phyloP scores from a whole-genome alignment of 805 yeast species.

The Myxozyma kluyveri region DNA sequence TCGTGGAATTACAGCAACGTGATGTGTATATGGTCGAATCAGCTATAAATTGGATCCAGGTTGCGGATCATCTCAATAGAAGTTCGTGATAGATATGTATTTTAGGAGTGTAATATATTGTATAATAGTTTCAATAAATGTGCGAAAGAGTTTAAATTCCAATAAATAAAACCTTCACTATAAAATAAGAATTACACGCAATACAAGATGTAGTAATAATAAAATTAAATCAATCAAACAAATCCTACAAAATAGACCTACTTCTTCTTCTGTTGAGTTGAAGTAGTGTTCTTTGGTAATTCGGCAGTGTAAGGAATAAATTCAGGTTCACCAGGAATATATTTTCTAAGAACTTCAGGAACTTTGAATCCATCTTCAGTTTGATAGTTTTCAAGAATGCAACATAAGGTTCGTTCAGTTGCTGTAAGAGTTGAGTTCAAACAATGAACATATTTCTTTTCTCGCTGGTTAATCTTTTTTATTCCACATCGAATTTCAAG shows the following conservation, averaged over 20 bases:
- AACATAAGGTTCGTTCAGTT: conserved; percentile 96
- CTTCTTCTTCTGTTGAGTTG: conserved; percentile 53
- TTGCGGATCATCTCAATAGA: conserved; percentile 4
- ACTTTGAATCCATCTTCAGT: conserved; percentile 85
- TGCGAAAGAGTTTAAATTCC: neutral
- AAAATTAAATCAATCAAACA: neutral
- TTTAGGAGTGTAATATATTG: neutral
- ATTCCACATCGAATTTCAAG: conserved; percentile 98
- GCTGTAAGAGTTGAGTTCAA: conserved; percentile 96
- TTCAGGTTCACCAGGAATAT: conserved; percentile 98
- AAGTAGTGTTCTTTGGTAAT: conserved; percentile 90
- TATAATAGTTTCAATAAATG: neutral
- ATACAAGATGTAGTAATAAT: too few species aligned
- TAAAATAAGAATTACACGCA: neutral
- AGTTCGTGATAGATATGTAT: neutral
- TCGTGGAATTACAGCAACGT: conserved; percentile 10
- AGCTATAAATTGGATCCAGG: conserved; percentile 8
- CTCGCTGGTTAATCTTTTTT: conserved; percentile 89
- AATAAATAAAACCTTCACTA: neutral
- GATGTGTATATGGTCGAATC: conserved; percentile 13
- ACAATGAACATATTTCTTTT: conserved; percentile 97
- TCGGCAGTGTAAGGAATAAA: conserved; percentile 88
- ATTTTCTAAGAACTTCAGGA: conserved; percentile 93
- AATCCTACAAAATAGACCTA: neutral
- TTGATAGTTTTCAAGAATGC: conserved; percentile 96